A percentile compares a stretch with the other conserved stretches of the same genome.
Evolutionary conservation across 1,284 basidiomycete genomes (phyloP).

Genomic region (Fistulinella staudtii): DNA sequence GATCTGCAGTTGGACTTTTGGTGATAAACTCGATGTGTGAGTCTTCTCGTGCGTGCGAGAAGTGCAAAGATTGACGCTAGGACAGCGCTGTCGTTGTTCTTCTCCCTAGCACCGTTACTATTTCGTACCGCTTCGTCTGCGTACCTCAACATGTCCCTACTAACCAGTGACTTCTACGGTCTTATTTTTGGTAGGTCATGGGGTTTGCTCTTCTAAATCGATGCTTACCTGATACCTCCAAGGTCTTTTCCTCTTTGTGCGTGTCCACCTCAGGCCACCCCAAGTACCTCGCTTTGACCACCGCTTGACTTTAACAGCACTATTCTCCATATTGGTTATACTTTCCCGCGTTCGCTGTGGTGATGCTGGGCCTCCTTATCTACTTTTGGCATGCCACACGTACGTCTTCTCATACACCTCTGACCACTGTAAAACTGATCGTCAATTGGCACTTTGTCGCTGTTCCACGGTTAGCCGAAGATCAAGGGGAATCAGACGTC

Average conservation of each 20-base stretch:
- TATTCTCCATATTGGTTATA: slow-evolving; percentile 81
- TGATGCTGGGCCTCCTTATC: slow-evolving; percentile 64
- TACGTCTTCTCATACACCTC: slow-evolving; percentile 38
- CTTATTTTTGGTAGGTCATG: slow-evolving; percentile 64
- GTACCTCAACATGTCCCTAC: slow-evolving; percentile 77
- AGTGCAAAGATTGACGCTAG: slow-evolving; percentile 7
- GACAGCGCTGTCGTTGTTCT: slow-evolving; percentile 69
- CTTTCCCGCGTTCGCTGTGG: slow-evolving; percentile 68
- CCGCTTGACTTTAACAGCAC: slow-evolving; percentile 43
- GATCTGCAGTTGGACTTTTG: slow-evolving; percentile 59
- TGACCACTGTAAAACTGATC: no score
- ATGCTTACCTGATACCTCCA: slow-evolving; percentile 3
- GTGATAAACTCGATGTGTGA: slow-evolving; percentile 60
- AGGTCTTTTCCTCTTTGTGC: slow-evolving; percentile 67
- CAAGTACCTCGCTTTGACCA: not conserved
- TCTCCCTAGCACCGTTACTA: slow-evolving; percentile 78
- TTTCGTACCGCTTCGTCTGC: slow-evolving; percentile 80
- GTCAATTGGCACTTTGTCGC: no score
- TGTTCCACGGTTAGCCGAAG: slow-evolving; percentile 27
- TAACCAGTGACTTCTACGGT: slow-evolving; percentile 86
- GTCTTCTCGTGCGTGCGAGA: slow-evolving; percentile 4
- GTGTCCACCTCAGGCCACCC: slow-evolving; percentile 23
- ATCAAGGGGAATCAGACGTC: slow-evolving; percentile 25
- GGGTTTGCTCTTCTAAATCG: not conserved
- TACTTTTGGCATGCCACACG: slow-evolving; percentile 82